A percentile compares a stretch with the other conserved stretches of the same genome.
These are phyloP conservation scores for Nicotiana attenuata DNA, from an alignment of 257 asterid genomes.

Conservation along the genomic window DNA sequence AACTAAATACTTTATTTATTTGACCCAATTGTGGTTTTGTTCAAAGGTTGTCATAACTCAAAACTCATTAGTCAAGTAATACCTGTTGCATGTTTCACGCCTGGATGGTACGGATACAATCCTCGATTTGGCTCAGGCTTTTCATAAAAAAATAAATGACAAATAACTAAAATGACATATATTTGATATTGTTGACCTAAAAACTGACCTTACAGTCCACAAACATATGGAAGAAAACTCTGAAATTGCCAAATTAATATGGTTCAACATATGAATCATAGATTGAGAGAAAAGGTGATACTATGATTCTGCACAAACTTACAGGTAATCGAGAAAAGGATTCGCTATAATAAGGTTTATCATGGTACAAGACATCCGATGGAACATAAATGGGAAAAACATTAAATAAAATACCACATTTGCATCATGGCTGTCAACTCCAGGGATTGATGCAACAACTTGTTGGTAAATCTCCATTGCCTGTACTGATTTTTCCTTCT, in stretches of 20 bases:
- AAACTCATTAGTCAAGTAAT: not conserved
- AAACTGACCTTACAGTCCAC: not conserved
- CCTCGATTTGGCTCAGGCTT: not conserved
- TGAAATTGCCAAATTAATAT: not conserved
- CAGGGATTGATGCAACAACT: slow-evolving; percentile 88
- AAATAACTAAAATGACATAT: not conserved
- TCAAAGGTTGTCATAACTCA: not conserved
- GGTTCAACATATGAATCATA: not conserved
- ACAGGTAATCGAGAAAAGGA: not conserved
- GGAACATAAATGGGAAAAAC: not conserved
- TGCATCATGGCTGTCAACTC: slow-evolving; percentile 83
- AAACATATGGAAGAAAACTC: not conserved
- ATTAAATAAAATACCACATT: slow-evolving; percentile 46
- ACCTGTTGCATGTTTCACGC: not conserved
- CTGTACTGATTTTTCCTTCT: slow-evolving; percentile 76
- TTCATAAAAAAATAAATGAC: not conserved
- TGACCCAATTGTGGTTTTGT: not conserved
- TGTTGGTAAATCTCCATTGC: slow-evolving; percentile 62
- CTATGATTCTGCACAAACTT: not conserved
- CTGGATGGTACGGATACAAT: not conserved
- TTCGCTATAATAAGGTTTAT: not conserved
- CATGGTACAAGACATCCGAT: not conserved
- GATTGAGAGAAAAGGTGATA: not conserved
- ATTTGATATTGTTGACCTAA: not conserved
- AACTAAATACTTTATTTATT: not conserved